Evolutionary conservation across 441 rosid species (phyloP).

Genomic region (Arabidopsis lyrata): DNA sequence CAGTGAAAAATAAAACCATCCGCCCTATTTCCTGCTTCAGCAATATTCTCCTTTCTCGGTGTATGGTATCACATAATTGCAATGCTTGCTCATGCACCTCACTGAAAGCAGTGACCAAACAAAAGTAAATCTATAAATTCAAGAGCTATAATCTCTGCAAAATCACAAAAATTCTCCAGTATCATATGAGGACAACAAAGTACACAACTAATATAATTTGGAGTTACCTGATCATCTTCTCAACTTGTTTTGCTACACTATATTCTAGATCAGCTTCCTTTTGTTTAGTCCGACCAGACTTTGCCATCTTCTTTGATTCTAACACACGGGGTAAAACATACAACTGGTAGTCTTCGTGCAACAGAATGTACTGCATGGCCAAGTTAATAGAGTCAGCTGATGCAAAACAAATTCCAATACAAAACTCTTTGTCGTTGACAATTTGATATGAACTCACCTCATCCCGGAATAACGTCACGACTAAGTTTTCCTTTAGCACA

Average conservation of each 20-base stretch:
- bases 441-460: conserved; percentile 67
- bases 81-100: conserved; percentile 98
- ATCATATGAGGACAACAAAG: conserved; percentile 19
- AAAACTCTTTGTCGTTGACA: conserved; percentile 26
- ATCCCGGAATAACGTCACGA: conserved; percentile 87
- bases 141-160: conserved; percentile 26
- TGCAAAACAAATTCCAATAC: conserved; percentile 22
- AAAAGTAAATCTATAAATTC: conserved; percentile 8
- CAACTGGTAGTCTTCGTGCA: conserved; percentile 97
- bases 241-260: conserved; percentile 99
- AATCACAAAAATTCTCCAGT: conserved; percentile 19
- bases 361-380: conserved; percentile 70
- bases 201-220: conserved; percentile 1
- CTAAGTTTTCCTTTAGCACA: conserved; percentile 95
- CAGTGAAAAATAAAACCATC: conserved; percentile 97
- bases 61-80: conserved; percentile 80
- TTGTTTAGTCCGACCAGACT: conserved; percentile 95
- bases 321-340: conserved; percentile 94
- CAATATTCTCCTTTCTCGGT: conserved; percentile 91
- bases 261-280: conserved; percentile 99
- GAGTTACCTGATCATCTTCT: conserved; percentile 93
- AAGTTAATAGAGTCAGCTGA: conserved; percentile 47
- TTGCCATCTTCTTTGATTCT: conserved; percentile 99
- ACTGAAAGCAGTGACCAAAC: conserved; percentile 58
- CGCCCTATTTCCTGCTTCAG: conserved; percentile 98